Evolutionary conservation across 306 rosid species (phyloP), one percentile per base, ranked within the genome.

Genomic region (Pachyrhizus erosus): DNA sequence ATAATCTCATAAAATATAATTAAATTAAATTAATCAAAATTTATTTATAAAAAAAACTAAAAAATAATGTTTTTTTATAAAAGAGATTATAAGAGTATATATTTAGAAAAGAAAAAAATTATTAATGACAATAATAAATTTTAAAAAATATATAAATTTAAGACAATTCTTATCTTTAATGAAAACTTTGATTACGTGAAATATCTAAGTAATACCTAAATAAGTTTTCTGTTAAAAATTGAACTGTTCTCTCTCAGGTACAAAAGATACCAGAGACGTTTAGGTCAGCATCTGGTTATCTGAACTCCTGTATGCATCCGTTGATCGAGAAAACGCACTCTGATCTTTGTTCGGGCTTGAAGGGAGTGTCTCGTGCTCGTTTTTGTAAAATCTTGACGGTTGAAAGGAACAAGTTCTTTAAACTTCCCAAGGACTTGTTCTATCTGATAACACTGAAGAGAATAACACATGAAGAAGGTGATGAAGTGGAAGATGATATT

Each of bases 301-400:
- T 70, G 87, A 65, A 42, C 21, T 87, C 91, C 5, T 92, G 89
- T 43, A 49, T 82, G 55, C 26, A 49, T 61, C 60, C 91, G 51
- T 76, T 92, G 55, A 68, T 89, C 6, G 91, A 89, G 78, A 94
- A 92, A 80, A 89, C 87, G 4, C 94, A 64, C 11, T 76, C 83
- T 57, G 93, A 88, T 13, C 61, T 91, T 15, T 68, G 51, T 18
- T 82, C 89, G 17, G 67, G 84, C 74, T 45, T 90, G 54, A 42
- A 21, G 15, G 57, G 49, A 1, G 77, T 84, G 39, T 64, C 79
- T 0, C 58, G 37, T 0, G 82, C 91, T 9, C 85, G 85, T 7
- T 10, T 21, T 1, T 67, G 88, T 67, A 84, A 72, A 60, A 80
- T 92, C 77, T 2, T 3, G 31, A 58, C 57, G 0, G 15, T 87